Evolutionary conservation across 495 filamentous ascomycete genomes (phyloP), one percentile per base, ranked within the genome.

Genomic region (Chaetomium fimeti): DNA sequence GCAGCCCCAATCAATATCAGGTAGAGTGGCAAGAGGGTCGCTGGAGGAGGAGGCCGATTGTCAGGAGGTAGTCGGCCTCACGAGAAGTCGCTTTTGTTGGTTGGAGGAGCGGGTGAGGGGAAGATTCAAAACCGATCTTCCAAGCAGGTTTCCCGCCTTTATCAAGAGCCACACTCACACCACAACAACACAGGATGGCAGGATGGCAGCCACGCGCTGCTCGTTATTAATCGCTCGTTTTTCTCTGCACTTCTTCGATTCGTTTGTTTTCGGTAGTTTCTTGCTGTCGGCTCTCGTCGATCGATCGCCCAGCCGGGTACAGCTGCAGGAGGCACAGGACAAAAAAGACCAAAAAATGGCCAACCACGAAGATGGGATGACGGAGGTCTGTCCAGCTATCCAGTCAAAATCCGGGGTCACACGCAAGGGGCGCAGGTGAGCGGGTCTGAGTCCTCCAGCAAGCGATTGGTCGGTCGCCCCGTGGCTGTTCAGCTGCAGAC

Each of bases 51-150:
- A 25, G 28, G 20, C 51, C n/a, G 51, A 42, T 57, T 25, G 38
- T 40, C 48, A 55, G n/a, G n/a, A n/a, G n/a, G n/a, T n/a, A n/a
- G 63, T 65, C 57, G 57, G n/a, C 57, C 47, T 49, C 62, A 53
- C 62, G 56, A 47, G n/a, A 64, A 47, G 32, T 53, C 62, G 4
- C 24, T 59, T 32, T 28, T 49, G 58, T 47, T 36, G 58, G 57
- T 8, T 2, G 25, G 57, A 45, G 4, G 25, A 59, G 42, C 59
- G 42, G 28, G 32, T 59, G 62, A 64, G 62, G 54, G 54, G 62
- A 56, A 57, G 29, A 27, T 22, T 15, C 22, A 32, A 49, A 20
- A 27, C 20, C 20, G 36, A 47, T 20, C 47, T 51, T 52, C 56
- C 45, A n/a, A 45, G 42, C 32, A 49, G 38, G 57, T 25, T 53